Evolutionary conservation across 108 stramenopile genomes (phyloP).

Genomic region (Cyclotella atomus): DNA sequence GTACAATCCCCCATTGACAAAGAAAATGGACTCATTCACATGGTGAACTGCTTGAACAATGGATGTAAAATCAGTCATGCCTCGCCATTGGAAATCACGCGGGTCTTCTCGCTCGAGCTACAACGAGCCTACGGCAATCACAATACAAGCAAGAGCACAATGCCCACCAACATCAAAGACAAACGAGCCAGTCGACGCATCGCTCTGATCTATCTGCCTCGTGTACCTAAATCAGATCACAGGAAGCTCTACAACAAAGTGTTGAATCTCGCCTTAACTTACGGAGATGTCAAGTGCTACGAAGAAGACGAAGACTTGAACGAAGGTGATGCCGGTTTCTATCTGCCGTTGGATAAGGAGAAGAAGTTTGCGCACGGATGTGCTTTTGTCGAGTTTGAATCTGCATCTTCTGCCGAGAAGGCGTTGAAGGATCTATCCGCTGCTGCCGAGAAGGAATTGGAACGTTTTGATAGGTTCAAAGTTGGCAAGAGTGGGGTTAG

Average conservation of each 20-base stretch:
- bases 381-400: conserved; percentile 3
- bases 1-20: conserved; percentile 2
- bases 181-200: conserved; percentile 1
- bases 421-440: background rate
- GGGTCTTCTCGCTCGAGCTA: background rate
- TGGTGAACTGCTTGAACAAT: too few relatives aligned
- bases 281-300: background rate
- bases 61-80: background rate
- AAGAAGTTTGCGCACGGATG: background rate
- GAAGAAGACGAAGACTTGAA: background rate
- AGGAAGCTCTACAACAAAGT: background rate
- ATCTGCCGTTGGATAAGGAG: conserved; percentile 5
- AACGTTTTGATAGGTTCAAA: background rate
- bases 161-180: background rate
- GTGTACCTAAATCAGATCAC: background rate
- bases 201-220: background rate
- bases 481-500: background rate
- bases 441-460: background rate
- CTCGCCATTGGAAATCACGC: background rate
- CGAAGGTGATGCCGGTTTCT: background rate
- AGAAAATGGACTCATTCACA: background rate
- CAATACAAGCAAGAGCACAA: background rate
- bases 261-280: background rate
- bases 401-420: background rate
- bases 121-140: background rate